Evolutionary conservation across 805 yeast species (phyloP).

Genomic region (Lachancea kluyveri): DNA sequence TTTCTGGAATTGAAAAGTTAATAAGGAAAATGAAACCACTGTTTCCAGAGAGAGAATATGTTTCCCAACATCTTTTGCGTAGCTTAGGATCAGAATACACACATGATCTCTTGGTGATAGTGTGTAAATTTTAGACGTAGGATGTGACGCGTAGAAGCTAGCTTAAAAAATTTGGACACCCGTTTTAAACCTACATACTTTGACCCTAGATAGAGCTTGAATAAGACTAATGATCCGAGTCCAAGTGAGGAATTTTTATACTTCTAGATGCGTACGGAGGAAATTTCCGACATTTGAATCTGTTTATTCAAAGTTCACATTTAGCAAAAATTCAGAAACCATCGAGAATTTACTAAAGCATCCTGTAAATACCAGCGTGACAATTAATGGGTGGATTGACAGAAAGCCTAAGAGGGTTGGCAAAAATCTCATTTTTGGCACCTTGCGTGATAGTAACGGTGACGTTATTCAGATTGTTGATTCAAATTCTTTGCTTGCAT

Average conservation of each 20-base stretch:
- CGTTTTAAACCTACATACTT: not conserved
- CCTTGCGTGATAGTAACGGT: slow-evolving; percentile 69
- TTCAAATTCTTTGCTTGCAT: slow-evolving; percentile 35
- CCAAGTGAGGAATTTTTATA: slow-evolving; percentile 5
- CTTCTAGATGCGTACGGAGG: slow-evolving; percentile 6
- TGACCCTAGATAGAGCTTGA: no score
- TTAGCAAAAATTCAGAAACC: slow-evolving; percentile 10
- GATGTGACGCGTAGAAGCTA: no score
- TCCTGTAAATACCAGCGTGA: slow-evolving; percentile 28
- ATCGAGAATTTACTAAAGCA: slow-evolving; percentile 8
- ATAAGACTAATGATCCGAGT: slow-evolving; percentile 8
- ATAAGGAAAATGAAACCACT: no score
- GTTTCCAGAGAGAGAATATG: no score
- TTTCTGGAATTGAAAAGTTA: no score
- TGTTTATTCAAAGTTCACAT: slow-evolving; percentile 14
- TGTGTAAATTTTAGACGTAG: no score
- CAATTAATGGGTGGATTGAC: slow-evolving; percentile 80
- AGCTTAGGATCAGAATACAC: no score
- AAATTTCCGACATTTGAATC: slow-evolving; percentile 11
- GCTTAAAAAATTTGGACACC: no score
- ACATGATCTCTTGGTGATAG: no score
- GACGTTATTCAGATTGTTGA: slow-evolving; percentile 54
- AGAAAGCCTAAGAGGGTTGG: slow-evolving; percentile 66
- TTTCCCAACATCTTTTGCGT: no score
- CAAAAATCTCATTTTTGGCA: slow-evolving; percentile 60